phyloP scores from a whole-genome alignment of 2,329 filamentous ascomycete genomes.

The Pestalotiopsis sp. region DNA sequence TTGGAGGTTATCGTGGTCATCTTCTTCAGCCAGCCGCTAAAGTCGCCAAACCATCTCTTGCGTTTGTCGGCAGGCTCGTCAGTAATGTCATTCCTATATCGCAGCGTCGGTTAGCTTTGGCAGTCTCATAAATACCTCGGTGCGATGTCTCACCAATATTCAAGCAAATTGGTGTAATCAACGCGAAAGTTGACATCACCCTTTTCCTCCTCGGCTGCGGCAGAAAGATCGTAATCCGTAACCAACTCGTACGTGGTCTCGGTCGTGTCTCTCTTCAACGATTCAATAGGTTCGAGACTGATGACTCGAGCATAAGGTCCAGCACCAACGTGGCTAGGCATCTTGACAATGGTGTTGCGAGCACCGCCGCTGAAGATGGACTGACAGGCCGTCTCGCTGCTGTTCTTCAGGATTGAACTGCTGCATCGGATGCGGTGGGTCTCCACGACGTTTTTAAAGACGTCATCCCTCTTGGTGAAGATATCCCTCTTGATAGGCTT shows the following conservation, averaged over 20 bases:
- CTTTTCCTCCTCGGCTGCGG: not conserved
- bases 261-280: slow-evolving; percentile 1
- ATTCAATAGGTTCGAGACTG: not conserved
- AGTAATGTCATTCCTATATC: not conserved
- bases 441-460: not conserved
- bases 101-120: not conserved
- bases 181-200: not conserved
- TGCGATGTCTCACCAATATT: not conserved
- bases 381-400: not conserved
- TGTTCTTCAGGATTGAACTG: not conserved
- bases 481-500: not conserved
- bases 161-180: not conserved
- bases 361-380: not conserved
- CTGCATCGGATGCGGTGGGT: slow-evolving; percentile 1
- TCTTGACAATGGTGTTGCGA: slow-evolving; percentile 6
- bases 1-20: not conserved
- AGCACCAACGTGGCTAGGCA: slow-evolving; percentile 1
- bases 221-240: not conserved
- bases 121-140: not conserved
- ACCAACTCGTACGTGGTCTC: not conserved
- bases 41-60: not conserved
- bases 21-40: not conserved
- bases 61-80: not conserved
- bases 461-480: not conserved
- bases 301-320: not conserved